Percentiles rank a stretch among this genome's conserved stretches.
Evolutionary conservation across 208 protist species (phyloP).

Genomic region (Wallacemonas collosoma): DNA sequence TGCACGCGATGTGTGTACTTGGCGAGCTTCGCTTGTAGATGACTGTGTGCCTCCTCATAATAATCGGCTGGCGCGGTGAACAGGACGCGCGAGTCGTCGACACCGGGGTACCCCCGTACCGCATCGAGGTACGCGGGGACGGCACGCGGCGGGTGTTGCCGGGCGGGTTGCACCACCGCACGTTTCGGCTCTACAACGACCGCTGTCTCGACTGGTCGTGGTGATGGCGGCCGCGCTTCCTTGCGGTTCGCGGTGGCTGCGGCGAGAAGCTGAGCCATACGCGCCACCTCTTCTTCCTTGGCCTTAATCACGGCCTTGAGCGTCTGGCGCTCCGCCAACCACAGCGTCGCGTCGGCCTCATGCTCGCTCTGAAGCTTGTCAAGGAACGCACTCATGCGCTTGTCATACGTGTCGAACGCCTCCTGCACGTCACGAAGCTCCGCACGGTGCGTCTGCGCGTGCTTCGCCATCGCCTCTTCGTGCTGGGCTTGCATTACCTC

Average conservation of each 20-base stretch:
- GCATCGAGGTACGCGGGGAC: constrained; percentile 1
- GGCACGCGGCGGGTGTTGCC: background rate
- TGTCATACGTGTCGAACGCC: constrained; percentile 57
- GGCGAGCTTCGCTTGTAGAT: constrained; percentile 13
- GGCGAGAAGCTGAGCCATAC: constrained; percentile 18
- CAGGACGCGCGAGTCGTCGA: background rate
- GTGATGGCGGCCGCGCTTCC: background rate
- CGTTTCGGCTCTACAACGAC: too few species aligned
- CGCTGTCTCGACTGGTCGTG: too few species aligned
- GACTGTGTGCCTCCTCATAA: constrained; percentile 11
- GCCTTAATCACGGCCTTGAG: constrained; percentile 35
- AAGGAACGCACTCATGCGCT: constrained; percentile 41
- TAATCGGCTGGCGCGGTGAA: background rate
- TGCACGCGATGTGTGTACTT: constrained; percentile 2
- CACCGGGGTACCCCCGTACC: background rate
- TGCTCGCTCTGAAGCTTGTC: constrained; percentile 38
- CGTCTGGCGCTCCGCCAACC: constrained; percentile 38
- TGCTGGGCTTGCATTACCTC: background rate
- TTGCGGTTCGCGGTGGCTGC: background rate
- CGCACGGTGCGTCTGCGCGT: constrained; percentile 32
- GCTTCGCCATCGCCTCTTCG: constrained; percentile 16
- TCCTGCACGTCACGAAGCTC: constrained; percentile 44
- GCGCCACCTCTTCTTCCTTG: constrained; percentile 22
- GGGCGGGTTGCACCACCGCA: too few species aligned
- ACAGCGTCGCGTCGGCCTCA: constrained; percentile 32